These are phyloP conservation scores for Syncephalastrum monosporum DNA, from an alignment of 371 early-diverging fungal species.

Conservation along the genomic window DNA sequence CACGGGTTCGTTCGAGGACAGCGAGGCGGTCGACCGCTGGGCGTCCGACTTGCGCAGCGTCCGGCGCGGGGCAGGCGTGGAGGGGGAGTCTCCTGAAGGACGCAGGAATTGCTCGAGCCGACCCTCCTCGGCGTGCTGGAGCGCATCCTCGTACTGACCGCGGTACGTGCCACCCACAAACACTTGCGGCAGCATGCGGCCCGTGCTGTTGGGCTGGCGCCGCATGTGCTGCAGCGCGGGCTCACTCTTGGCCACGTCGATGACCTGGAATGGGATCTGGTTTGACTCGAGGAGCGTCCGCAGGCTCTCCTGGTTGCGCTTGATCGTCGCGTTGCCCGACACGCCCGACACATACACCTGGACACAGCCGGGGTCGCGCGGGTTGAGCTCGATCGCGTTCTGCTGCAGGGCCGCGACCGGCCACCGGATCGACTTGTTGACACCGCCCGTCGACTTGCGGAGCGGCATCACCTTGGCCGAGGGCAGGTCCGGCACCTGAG, in stretches of 20 bases:
- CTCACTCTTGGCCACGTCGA: slow-evolving; percentile 41
- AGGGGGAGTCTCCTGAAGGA: neutral
- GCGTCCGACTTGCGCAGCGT: slow-evolving; percentile 1
- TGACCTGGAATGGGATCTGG: slow-evolving; percentile 25
- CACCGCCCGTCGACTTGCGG: slow-evolving; percentile 19
- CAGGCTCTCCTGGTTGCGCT: slow-evolving; percentile 32
- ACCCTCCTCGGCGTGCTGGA: slow-evolving; percentile 10
- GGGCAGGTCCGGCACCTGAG: neutral
- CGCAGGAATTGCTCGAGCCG: slow-evolving; percentile 9
- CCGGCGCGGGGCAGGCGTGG: no score
- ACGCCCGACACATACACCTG: slow-evolving; percentile 40
- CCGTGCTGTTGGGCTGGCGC: slow-evolving; percentile 20
- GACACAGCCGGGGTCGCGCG: slow-evolving; percentile 25
- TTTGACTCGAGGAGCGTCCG: slow-evolving; percentile 16
- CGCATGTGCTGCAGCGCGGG: slow-evolving; percentile 41
- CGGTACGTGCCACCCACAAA: slow-evolving; percentile 45
- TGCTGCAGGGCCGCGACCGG: slow-evolving; percentile 13
- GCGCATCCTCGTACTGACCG: slow-evolving; percentile 21
- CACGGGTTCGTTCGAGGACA: slow-evolving; percentile 19
- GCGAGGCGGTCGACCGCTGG: slow-evolving; percentile 10
- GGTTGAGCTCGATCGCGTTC: slow-evolving; percentile 13
- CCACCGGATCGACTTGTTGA: slow-evolving; percentile 20
- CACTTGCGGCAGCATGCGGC: slow-evolving; percentile 29
- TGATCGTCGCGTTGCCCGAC: slow-evolving; percentile 29
- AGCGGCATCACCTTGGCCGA: slow-evolving; percentile 8